Conservation (phyloP, 202 grass and related monocot genomes). For the Schoenoplectus tabernaemontani region DNA sequence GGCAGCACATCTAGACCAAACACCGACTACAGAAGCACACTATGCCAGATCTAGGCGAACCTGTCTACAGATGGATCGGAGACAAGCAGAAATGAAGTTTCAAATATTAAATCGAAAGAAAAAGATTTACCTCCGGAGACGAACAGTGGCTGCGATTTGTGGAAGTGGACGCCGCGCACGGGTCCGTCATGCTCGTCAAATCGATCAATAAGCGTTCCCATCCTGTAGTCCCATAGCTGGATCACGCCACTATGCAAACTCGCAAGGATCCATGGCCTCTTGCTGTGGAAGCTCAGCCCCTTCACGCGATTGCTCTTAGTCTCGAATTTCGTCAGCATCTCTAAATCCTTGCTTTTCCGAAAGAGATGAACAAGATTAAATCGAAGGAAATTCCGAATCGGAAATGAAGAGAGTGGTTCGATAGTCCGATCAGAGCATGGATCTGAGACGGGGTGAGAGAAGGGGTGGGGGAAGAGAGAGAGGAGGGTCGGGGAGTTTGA, state of each 20-base stretch:
- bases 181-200: conserved; percentile 96
- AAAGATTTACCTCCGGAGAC: conserved; percentile 76
- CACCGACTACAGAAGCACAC: not conserved
- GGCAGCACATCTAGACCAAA: not conserved
- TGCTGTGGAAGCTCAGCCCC: conserved; percentile 92
- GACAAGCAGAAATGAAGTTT: not conserved
- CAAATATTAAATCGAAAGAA: not conserved
- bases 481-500: conserved; percentile 8
- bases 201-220: conserved; percentile 94
- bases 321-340: conserved; percentile 99
- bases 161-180: conserved; percentile 90
- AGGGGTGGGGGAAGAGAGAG: not conserved
- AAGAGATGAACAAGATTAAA: not conserved
- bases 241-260: conserved; percentile 92
- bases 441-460: conserved; percentile 23
- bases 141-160: conserved; percentile 92
- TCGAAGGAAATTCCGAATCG: conserved; percentile 6
- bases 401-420: not conserved
- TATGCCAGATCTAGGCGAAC: conserved; percentile 2
- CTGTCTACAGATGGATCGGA: not conserved
- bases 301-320: conserved; percentile 99
- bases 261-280: conserved; percentile 92
- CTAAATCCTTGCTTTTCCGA: conserved; percentile 24
- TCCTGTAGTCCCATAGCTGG: conserved; percentile 99
- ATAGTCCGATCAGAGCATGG: conserved; percentile 3